Evolutionary conservation across 805 yeast species (phyloP).

Genomic region (Diddensiella santjacobensis): DNA sequence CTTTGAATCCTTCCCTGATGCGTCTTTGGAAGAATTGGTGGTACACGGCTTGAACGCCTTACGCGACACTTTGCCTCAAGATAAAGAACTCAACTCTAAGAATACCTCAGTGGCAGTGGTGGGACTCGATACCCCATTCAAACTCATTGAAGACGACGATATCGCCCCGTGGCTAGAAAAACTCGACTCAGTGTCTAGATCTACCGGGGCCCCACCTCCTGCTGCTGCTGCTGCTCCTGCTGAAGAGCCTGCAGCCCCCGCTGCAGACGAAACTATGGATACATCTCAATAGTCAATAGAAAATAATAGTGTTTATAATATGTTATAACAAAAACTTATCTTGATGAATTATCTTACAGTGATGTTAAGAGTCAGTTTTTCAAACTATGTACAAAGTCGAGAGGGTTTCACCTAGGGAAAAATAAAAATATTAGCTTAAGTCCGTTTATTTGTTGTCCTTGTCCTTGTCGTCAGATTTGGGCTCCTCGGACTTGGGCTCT

Average conservation of each 20-base stretch:
- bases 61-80: constrained; percentile 92
- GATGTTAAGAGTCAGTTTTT: background rate
- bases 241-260: constrained; percentile 17
- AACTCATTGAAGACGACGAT: constrained; percentile 78
- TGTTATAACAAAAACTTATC: background rate
- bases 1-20: constrained; percentile 59
- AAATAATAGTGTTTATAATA: constrained; percentile 1
- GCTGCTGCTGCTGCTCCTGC: constrained; percentile 22
- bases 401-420: background rate
- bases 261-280: constrained; percentile 14
- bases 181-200: constrained; percentile 63
- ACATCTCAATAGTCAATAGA: constrained; percentile 8
- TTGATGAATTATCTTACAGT: background rate
- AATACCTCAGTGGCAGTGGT: constrained; percentile 92
- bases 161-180: constrained; percentile 80
- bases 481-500: constrained; percentile 8
- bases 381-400: constrained; percentile 5
- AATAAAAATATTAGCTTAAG: background rate
- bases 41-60: constrained; percentile 84
- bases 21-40: constrained; percentile 67
- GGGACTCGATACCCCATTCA: constrained; percentile 74
- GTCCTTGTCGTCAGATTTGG: constrained; percentile 22
- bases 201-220: constrained; percentile 37
- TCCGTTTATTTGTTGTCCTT: constrained; percentile 1
- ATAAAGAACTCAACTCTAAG: constrained; percentile 76